Base-by-base conservation (phyloP, 2,329 filamentous ascomycete species). In the Hypoxylon sp. region DNA sequence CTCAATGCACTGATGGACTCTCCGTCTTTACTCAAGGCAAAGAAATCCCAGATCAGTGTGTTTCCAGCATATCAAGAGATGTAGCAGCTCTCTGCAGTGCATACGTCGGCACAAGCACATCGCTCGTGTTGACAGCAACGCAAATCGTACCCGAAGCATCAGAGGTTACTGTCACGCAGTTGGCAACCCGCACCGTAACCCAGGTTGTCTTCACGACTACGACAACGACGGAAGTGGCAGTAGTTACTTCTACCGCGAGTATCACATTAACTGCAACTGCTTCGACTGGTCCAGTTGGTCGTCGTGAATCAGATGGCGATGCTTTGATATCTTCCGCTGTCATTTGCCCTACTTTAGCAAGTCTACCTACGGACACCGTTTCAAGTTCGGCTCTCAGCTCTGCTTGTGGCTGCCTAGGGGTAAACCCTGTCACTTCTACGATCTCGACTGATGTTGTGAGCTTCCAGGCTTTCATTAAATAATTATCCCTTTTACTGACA, bases 141-240 rank as follows among this genome's bases (percentile, higher is more conserved):
- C n/a, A n/a, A n/a, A n/a, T n/a, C n/a, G n/a, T n/a, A n/a, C 17
- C 36, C 20, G 36, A 9, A 5, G 21, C 6, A 25, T 25, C 21
- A 25, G n/a, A n/a, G n/a, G n/a, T 36, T 19, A 45, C 31, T 19
- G n/a, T n/a, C n/a, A 45, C 41, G 16, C 6, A 27, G 21, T 20
- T 26, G 8, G 15, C 15, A n/a, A 49, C 45, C 5, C 21, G 36
- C 3, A 35, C 37, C 7, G 37, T 41, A 9, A 49, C 45, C 2
- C 26, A n/a, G 27, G 35, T 41, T 11, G 20, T 41, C 12, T 48
- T 34, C 21, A 29, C 45, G n/a, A 29, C 29, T 17, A 30, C 29
- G 6, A 41, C 36, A n/a, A 46, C 42, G 7, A 46, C 32, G 4
- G 25, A 46, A 17, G 37, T 25, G 4, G 42, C 36, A 30, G n/a